Evolutionary conservation across 1,139 yeast genomes (phyloP).

Genomic region (Zygosaccharomyces pseudobailii): DNA sequence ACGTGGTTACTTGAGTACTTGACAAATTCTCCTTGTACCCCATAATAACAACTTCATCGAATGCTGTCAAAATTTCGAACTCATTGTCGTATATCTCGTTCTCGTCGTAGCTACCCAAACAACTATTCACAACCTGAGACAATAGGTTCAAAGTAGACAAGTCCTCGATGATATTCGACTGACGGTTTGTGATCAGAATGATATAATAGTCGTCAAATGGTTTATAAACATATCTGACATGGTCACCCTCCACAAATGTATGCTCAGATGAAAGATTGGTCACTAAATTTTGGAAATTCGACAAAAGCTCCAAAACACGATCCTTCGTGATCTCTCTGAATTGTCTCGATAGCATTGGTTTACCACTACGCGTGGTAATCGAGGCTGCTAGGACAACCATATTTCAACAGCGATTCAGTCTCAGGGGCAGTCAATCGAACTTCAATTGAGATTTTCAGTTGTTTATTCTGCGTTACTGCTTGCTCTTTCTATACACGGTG

Average conservation of each 20-base stretch:
- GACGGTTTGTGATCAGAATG: constrained; percentile 84
- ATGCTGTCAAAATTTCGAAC: constrained; percentile 84
- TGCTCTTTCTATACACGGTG: constrained; percentile 5
- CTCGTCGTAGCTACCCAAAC: constrained; percentile 73
- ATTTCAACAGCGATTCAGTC: background rate
- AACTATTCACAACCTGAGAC: constrained; percentile 72
- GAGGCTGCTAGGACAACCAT: constrained; percentile 89
- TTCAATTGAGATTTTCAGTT: background rate
- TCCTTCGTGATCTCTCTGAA: constrained; percentile 83
- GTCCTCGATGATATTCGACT: constrained; percentile 90
- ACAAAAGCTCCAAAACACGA: constrained; percentile 77
- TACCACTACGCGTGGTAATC: constrained; percentile 92
- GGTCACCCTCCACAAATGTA: constrained; percentile 91
- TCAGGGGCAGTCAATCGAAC: background rate
- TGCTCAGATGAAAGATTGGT: constrained; percentile 73
- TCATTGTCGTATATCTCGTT: constrained; percentile 79
- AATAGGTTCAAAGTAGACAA: constrained; percentile 87
- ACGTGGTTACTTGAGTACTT: constrained; percentile 77
- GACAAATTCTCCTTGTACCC: constrained; percentile 85
- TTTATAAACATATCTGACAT: constrained; percentile 89
- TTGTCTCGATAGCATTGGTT: constrained; percentile 88
- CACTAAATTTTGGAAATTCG: constrained; percentile 80
- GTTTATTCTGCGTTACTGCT: background rate
- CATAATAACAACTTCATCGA: constrained; percentile 85
- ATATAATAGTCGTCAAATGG: constrained; percentile 93